Evolutionary conservation across 352 stramenopile species (phyloP).

Genomic region (Globisporangium irregulare): DNA sequence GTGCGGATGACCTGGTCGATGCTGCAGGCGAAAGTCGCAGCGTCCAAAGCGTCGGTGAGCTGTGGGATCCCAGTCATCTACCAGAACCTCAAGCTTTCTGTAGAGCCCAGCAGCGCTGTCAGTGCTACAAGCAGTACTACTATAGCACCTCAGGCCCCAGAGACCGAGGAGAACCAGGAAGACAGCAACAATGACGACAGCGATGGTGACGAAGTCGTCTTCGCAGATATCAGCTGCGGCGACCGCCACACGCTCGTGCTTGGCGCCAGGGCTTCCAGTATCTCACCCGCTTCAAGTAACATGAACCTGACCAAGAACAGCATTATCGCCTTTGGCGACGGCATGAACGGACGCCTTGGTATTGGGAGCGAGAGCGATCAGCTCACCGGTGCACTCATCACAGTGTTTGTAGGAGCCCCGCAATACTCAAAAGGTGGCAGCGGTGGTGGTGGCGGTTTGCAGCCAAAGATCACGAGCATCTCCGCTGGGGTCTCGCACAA

Average conservation of each 20-base stretch:
- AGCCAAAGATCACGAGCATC: slow-evolving; percentile 40
- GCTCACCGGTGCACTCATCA: slow-evolving; percentile 37
- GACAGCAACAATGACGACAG: slow-evolving; percentile 16
- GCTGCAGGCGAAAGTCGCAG: slow-evolving; percentile 20
- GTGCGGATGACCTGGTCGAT: slow-evolving; percentile 41
- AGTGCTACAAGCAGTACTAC: neutral
- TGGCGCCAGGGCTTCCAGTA: slow-evolving; percentile 8
- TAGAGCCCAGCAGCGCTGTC: neutral
- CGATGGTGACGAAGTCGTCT: slow-evolving; percentile 32
- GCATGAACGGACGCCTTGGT: slow-evolving; percentile 62
- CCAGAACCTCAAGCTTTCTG: neutral
- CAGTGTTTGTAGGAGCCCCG: slow-evolving; percentile 21
- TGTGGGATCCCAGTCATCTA: slow-evolving; percentile 12
- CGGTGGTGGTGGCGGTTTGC: neutral
- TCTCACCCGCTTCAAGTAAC: neutral
- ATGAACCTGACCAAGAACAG: slow-evolving; percentile 25
- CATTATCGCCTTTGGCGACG: slow-evolving; percentile 67
- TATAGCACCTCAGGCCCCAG: neutral
- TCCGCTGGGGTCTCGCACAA: slow-evolving; percentile 50
- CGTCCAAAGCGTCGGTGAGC: neutral
- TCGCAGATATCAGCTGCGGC: slow-evolving; percentile 62
- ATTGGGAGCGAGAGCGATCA: slow-evolving; percentile 52
- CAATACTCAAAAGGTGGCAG: neutral
- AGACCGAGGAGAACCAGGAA: slow-evolving; percentile 1
- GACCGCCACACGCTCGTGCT: slow-evolving; percentile 65